Base-by-base conservation (phyloP, 108 stramenopile species). In the Heterococcus sp. region DNA sequence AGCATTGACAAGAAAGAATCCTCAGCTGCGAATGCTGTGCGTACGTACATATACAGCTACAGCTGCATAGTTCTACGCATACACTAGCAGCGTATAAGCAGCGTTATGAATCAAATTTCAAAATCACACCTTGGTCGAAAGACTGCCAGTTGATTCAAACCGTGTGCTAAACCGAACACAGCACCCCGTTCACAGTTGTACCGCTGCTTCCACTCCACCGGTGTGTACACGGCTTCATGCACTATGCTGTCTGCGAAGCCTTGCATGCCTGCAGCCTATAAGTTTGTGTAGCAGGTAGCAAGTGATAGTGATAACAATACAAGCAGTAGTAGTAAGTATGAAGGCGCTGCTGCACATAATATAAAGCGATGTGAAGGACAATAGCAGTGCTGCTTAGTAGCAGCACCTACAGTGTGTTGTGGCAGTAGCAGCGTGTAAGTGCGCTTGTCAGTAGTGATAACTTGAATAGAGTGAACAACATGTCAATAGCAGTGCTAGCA, bases 151-250 rank as follows among this genome's bases (percentile, higher is more conserved):
- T 86, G 85, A 28, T 71, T 75, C 39, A 86, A 66, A 27, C 75
- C 75, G 71, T 84, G 82, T n/a, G 76, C 37, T 5, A 86, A 40
- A 3, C 85, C 85, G 37, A 86, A 86, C 30, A 76, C 85, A 28
- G 82, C 68, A n/a, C 85, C 85, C 3, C 82, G 68, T 31, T 64
- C 31, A 26, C 83, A 67, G 39, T 68, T 83, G 71, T 85, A 85
- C 65, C 77, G 30, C 63, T 85, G 80, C 31, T 81, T 40, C 85
- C 85, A 85, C 2, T 82, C 75, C 35, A 38, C 27, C 4, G 85
- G 85, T 3, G 73, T 75, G 39, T 75, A 75, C 38, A 85, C 74
- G 66, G 34, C 31, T 39, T 85, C 85, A n/a, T 65, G 46, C 30
- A 81, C 66, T 32, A 85, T 27, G 75, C 79, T 71, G 32, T 70